Conservation (phyloP, 2,329 filamentous ascomycete species). For the Aspergillus ruber region DNA sequence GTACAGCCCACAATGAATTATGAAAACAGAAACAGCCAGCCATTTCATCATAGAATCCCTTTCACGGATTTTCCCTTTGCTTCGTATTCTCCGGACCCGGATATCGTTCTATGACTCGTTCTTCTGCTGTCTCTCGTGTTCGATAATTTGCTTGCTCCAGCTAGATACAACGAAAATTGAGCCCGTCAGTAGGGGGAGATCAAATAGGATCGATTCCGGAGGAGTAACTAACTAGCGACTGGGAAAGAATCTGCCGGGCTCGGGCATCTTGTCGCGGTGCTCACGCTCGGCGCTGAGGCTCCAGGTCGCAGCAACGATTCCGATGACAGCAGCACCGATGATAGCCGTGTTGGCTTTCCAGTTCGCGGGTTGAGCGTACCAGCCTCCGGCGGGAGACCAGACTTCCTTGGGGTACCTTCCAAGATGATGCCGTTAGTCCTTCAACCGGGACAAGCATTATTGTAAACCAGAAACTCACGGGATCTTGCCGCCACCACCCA, state of each 20-base stretch:
- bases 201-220: conserved; percentile 1
- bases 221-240: conserved; percentile 66
- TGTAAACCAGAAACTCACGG: no score
- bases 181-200: conserved; percentile 8
- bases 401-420: conserved; percentile 93
- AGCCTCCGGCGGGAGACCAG: conserved; percentile 97
- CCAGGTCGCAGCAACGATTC: conserved; percentile 63
- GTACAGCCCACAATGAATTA: conserved; percentile 30
- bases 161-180: conserved; percentile 31
- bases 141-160: conserved; percentile 66
- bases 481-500: conserved; percentile 75
- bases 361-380: conserved; percentile 91
- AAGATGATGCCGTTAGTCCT: conserved; percentile 18
- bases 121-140: conserved; percentile 54
- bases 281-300: conserved; percentile 69
- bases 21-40: conserved; percentile 24
- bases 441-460: no score
- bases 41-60: conserved; percentile 15
- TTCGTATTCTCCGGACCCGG: conserved; percentile 1
- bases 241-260: conserved; percentile 70
- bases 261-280: conserved; percentile 66
- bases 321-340: conserved; percentile 61
- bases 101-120: conserved; percentile 28
- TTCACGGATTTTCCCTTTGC: conserved; percentile 9
- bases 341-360: conserved; percentile 89